Percentiles rank a stretch among this genome's conserved stretches.
phyloP scores from a whole-genome alignment of 805 yeast genomes.

The Schwanniomyces sp. region DNA sequence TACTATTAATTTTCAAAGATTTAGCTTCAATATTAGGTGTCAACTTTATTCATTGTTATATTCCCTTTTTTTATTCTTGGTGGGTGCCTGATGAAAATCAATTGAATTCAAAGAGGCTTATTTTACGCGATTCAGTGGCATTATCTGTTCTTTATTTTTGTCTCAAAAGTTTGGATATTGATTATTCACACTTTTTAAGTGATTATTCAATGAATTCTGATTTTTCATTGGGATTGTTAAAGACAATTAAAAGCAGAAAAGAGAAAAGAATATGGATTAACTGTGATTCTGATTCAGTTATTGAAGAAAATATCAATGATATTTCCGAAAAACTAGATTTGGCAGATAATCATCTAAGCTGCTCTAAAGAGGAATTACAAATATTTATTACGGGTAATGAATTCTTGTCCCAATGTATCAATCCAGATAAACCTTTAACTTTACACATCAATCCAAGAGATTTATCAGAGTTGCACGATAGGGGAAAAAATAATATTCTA shows the following conservation, averaged over 20 bases:
- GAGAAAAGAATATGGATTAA: slow-evolving; percentile 26
- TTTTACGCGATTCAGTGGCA: slow-evolving; percentile 32
- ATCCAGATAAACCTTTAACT: slow-evolving; percentile 24
- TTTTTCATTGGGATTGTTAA: slow-evolving; percentile 15
- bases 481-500: not conserved
- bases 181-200: slow-evolving; percentile 22
- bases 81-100: slow-evolving; percentile 17
- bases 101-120: slow-evolving; percentile 7
- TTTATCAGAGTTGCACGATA: not conserved
- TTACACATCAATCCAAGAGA: slow-evolving; percentile 6
- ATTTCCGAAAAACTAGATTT: not conserved
- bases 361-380: slow-evolving; percentile 13
- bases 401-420: slow-evolving; percentile 31
- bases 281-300: slow-evolving; percentile 16
- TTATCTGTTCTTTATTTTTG: slow-evolving; percentile 25
- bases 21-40: slow-evolving; percentile 41
- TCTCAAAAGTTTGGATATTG: slow-evolving; percentile 25
- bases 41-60: slow-evolving; percentile 44
- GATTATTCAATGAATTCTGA: slow-evolving; percentile 19
- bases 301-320: slow-evolving; percentile 3
- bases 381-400: slow-evolving; percentile 26
- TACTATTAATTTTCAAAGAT: slow-evolving; percentile 21
- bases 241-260: slow-evolving; percentile 27
- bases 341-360: not conserved
- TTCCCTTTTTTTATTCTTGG: slow-evolving; percentile 51